These are phyloP conservation scores for Eutrema heterophyllum DNA, from an alignment of 345 rosid species.

Conservation along the genomic window DNA sequence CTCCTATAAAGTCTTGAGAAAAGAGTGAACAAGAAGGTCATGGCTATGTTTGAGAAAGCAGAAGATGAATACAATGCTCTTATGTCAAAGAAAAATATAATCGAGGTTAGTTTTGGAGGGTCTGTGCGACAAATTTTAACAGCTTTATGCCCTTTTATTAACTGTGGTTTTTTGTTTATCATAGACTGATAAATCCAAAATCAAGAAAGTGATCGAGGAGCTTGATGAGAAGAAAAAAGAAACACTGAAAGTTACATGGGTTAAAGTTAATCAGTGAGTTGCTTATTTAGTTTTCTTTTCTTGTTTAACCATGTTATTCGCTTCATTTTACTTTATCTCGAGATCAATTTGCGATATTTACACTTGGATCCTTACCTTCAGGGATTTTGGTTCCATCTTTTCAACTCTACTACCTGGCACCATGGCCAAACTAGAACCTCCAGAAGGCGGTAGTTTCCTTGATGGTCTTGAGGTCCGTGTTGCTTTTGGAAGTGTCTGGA, in stretches of 20 bases:
- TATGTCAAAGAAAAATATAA: constrained; percentile 77
- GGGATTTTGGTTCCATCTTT: constrained; percentile 95
- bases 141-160: not conserved
- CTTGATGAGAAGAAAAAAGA: constrained; percentile 97
- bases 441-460: constrained; percentile 81
- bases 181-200: constrained; percentile 84
- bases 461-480: constrained; percentile 97
- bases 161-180: constrained; percentile 1
- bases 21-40: constrained; percentile 96
- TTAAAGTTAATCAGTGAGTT: constrained; percentile 76
- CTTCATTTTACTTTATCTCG: not conserved
- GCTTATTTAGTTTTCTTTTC: not conserved
- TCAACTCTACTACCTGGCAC: constrained; percentile 90
- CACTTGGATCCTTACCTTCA: constrained; percentile 21
- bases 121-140: constrained; percentile 6
- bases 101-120: constrained; percentile 58
- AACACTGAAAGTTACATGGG: constrained; percentile 90
- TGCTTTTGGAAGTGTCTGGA: constrained; percentile 96
- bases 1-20: constrained; percentile 64
- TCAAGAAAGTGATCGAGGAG: constrained; percentile 93
- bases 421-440: constrained; percentile 82
- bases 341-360: not conserved
- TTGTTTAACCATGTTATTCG: not conserved
- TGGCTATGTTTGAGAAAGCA: constrained; percentile 97
- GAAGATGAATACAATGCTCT: constrained; percentile 90